A percentile compares a stretch with the other conserved stretches of the same genome.
phyloP scores from a whole-genome alignment of 805 yeast genomes.

The Kluyveromyces aestuarii region DNA sequence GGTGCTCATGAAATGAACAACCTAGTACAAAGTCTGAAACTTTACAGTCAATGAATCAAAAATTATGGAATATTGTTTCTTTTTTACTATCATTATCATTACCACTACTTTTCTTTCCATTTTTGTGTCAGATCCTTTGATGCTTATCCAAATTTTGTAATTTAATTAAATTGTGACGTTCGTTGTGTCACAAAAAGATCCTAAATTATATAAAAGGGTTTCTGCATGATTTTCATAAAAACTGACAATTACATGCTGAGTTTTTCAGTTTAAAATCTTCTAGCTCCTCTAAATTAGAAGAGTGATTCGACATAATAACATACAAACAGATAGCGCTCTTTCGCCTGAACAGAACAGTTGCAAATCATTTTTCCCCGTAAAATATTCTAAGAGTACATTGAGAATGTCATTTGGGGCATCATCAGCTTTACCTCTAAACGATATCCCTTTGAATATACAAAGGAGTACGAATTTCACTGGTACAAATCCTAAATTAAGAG shows the following conservation, averaged over 20 bases:
- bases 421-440: conserved; percentile 5
- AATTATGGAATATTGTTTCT: no score
- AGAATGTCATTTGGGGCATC: not conserved
- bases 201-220: not conserved
- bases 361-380: no score
- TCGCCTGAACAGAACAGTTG: not conserved
- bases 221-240: not conserved
- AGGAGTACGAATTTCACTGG: conserved; percentile 5
- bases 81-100: no score
- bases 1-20: no score
- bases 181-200: not conserved
- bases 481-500: not conserved
- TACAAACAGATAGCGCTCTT: not conserved
- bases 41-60: no score
- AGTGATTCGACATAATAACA: not conserved
- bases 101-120: not conserved
- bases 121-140: not conserved
- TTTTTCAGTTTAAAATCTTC: not conserved
- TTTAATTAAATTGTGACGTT: not conserved
- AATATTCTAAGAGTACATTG: not conserved
- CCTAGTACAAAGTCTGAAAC: no score
- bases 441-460: conserved; percentile 11
- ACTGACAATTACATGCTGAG: not conserved
- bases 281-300: not conserved
- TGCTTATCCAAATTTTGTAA: no score